A percentile compares a stretch with the other conserved stretches of the same genome.
These are phyloP conservation scores for Aspergillus piperis DNA, from an alignment of 2,329 filamentous ascomycete genomes.

Conservation along the genomic window DNA sequence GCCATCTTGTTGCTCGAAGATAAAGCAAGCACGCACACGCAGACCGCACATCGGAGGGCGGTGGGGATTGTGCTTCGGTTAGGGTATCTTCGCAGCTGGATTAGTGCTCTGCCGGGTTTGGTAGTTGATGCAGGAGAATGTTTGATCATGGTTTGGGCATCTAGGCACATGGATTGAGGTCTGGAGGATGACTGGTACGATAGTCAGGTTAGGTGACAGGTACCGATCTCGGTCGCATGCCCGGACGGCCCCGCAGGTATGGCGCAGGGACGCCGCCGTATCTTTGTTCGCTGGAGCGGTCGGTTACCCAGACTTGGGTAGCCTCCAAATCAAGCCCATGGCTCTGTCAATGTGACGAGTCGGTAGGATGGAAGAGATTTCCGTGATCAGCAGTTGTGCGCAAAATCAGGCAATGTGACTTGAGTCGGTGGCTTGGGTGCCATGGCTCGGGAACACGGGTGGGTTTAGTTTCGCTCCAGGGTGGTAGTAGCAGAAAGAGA, in stretches of 20 bases:
- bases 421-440: not conserved
- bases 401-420: not conserved
- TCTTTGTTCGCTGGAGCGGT: not conserved
- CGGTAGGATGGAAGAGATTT: constrained; percentile 1
- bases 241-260: not conserved
- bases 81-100: not conserved
- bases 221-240: not conserved
- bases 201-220: not conserved
- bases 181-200: constrained; percentile 3
- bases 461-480: not conserved
- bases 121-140: not conserved
- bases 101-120: not conserved
- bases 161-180: not conserved
- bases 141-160: not conserved
- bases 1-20: not conserved
- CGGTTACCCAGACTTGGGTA: not conserved
- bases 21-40: not conserved
- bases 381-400: not conserved
- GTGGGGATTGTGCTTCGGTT: not conserved
- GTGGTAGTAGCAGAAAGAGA: not conserved
- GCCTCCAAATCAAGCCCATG: not conserved
- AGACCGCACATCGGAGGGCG: too few species aligned
- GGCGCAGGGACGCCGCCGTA: not conserved
- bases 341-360: not conserved
- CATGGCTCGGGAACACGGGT: not conserved